Conservation (phyloP, 805 yeast genomes). For the Kazachstania bromeliacearum region DNA sequence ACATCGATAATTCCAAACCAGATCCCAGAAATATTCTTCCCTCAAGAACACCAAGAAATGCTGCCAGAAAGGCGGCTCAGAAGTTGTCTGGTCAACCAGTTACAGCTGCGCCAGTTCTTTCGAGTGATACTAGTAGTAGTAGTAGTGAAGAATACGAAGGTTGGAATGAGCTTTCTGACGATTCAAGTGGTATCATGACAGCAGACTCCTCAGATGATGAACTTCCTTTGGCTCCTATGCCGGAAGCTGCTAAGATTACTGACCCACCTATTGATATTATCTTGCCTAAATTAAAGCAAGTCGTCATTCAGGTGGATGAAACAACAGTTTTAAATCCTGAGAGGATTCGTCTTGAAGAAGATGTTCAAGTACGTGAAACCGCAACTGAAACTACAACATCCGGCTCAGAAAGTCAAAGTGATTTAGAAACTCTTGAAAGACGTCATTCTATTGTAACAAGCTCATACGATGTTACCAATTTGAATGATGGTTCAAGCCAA, state of each 20-base stretch:
- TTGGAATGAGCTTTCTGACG: slow-evolving; percentile 5
- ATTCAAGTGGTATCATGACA: slow-evolving; percentile 2
- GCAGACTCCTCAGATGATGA: slow-evolving; percentile 1
- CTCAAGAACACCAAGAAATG: slow-evolving; percentile 19
- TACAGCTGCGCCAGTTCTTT: background rate
- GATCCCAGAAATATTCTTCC: slow-evolving; percentile 26
- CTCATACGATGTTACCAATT: no score
- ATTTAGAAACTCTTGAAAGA: no score
- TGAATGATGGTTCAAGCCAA: no score
- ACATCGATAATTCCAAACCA: slow-evolving; percentile 26
- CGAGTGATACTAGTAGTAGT: slow-evolving; percentile 9
- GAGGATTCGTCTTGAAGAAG: background rate
- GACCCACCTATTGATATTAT: background rate
- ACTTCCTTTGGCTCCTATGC: background rate
- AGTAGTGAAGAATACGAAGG: slow-evolving; percentile 12
- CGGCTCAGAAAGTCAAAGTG: background rate
- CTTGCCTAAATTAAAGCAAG: slow-evolving; percentile 1
- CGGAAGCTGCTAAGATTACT: no score
- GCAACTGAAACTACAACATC: background rate
- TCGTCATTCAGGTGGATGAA: background rate
- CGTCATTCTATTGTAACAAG: no score
- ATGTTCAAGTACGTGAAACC: background rate
- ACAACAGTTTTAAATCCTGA: background rate
- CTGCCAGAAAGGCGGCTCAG: slow-evolving; percentile 26
- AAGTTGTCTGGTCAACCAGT: slow-evolving; percentile 12